Evolutionary conservation across 2,329 filamentous ascomycete species (phyloP).

Genomic region (Thermothelomyces thermophilus): DNA sequence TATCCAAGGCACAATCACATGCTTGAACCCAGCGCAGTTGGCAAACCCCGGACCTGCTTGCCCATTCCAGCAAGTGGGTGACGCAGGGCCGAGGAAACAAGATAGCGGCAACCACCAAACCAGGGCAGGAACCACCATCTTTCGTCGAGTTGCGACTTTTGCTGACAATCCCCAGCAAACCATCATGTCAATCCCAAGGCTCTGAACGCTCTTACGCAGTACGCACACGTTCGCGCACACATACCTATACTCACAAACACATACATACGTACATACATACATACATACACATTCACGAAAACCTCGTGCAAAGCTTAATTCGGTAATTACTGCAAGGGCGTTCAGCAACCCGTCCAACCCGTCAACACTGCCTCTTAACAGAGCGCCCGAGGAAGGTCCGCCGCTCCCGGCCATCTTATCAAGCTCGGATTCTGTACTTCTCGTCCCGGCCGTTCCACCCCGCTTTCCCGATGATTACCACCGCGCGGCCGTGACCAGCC

Average conservation of each 20-base stretch:
- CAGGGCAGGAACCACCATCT: neutral
- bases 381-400: too few species aligned
- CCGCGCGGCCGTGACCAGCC: constrained; percentile 7
- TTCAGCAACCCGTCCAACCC: too few species aligned
- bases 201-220: too few species aligned
- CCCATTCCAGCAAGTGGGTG: constrained; percentile 23
- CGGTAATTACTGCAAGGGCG: too few species aligned
- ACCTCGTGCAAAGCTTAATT: neutral
- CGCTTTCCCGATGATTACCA: constrained; percentile 11
- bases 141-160: too few species aligned
- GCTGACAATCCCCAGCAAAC: neutral
- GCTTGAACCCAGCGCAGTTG: constrained; percentile 7
- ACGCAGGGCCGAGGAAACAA: constrained; percentile 25
- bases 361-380: too few species aligned
- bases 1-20: constrained; percentile 20
- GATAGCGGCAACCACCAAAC: neutral
- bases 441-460: neutral
- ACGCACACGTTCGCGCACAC: too few species aligned
- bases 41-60: constrained; percentile 11
- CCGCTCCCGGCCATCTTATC: too few species aligned
- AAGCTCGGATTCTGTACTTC: neutral
- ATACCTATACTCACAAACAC: too few species aligned
- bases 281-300: too few species aligned
- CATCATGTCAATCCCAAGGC: too few species aligned
- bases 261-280: too few species aligned